Evolutionary conservation across 2,329 filamentous ascomycete genomes (phyloP).

Genomic region (Didymella glomerata): DNA sequence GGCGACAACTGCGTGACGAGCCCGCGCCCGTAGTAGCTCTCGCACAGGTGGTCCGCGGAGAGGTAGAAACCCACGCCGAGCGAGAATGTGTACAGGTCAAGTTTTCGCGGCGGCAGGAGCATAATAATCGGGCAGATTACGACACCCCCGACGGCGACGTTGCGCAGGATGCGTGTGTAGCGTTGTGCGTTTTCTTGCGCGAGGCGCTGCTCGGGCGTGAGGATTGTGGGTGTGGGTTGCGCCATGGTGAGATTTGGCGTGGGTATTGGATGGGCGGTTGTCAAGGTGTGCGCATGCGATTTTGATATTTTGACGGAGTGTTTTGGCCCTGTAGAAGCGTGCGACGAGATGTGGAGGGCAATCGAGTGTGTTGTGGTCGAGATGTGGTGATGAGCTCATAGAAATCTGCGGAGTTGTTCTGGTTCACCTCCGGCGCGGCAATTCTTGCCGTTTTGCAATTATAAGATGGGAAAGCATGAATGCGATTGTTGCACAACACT

Average conservation of each 20-base stretch:
- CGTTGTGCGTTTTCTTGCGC: slow-evolving; percentile 43
- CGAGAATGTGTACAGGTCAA: slow-evolving; percentile 67
- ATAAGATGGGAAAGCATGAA: neutral
- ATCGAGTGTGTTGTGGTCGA: slow-evolving; percentile 6
- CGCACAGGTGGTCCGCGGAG: slow-evolving; percentile 60
- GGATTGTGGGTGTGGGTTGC: slow-evolving; percentile 35
- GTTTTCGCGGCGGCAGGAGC: slow-evolving; percentile 67
- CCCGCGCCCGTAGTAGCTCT: slow-evolving; percentile 52
- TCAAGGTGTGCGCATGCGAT: slow-evolving; percentile 14
- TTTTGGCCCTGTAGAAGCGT: neutral
- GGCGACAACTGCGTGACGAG: slow-evolving; percentile 46
- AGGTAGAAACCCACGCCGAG: slow-evolving; percentile 60
- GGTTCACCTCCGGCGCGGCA: slow-evolving; percentile 29
- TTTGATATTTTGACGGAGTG: neutral
- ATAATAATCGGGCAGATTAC: slow-evolving; percentile 64
- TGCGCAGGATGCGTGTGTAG: slow-evolving; percentile 50
- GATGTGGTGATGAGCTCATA: slow-evolving; percentile 13
- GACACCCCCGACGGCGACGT: slow-evolving; percentile 59
- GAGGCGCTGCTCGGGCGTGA: slow-evolving; percentile 47
- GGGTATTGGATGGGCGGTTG: neutral
- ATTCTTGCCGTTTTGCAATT: slow-evolving; percentile 30
- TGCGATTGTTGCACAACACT: neutral
- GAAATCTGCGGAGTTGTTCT: slow-evolving; percentile 8
- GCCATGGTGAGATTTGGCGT: slow-evolving; percentile 28
- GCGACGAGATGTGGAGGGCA: neutral